A percentile compares a stretch with the other conserved stretches of the same genome.
These are phyloP conservation scores for Coniella lustricola DNA, from an alignment of 2,329 filamentous ascomycete species.

Conservation along the genomic window DNA sequence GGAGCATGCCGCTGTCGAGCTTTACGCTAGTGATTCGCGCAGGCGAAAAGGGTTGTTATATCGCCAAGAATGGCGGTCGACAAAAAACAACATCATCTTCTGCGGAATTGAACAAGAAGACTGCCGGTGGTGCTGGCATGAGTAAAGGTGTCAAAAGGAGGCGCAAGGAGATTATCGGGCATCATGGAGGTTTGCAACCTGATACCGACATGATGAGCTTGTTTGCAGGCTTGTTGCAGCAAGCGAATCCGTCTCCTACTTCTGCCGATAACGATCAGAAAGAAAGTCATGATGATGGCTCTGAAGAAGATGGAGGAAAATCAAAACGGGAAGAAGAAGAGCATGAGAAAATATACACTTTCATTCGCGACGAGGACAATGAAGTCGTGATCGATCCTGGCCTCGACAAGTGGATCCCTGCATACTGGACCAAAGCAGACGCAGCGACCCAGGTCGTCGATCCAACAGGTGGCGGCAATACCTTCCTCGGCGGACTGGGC, in stretches of 20 bases:
- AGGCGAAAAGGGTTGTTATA: constrained; percentile 65
- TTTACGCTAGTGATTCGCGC: constrained; percentile 63
- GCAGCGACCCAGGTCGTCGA: constrained; percentile 60
- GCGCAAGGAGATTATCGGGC: constrained; percentile 34
- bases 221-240: constrained; percentile 50
- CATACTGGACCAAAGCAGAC: constrained; percentile 51
- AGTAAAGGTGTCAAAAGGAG: constrained; percentile 26
- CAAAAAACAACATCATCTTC: not conserved
- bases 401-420: constrained; percentile 68
- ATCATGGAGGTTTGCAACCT: constrained; percentile 45
- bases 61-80: constrained; percentile 51
- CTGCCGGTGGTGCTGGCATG: constrained; percentile 25
- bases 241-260: not conserved
- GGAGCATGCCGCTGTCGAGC: constrained; percentile 56
- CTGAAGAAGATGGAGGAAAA: too few relatives aligned
- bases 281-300: constrained; percentile 37
- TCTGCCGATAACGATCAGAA: not conserved
- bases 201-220: constrained; percentile 59
- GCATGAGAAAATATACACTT: constrained; percentile 39
- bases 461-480: constrained; percentile 90
- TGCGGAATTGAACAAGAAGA: constrained; percentile 21
- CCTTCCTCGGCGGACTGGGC: constrained; percentile 63
- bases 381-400: constrained; percentile 58
- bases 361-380: constrained; percentile 27
- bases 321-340: too few relatives aligned